Evolutionary conservation across 495 filamentous ascomycete genomes (phyloP), one percentile per base, ranked within the genome.

Genomic region (Aspergillus saccharolyticus): DNA sequence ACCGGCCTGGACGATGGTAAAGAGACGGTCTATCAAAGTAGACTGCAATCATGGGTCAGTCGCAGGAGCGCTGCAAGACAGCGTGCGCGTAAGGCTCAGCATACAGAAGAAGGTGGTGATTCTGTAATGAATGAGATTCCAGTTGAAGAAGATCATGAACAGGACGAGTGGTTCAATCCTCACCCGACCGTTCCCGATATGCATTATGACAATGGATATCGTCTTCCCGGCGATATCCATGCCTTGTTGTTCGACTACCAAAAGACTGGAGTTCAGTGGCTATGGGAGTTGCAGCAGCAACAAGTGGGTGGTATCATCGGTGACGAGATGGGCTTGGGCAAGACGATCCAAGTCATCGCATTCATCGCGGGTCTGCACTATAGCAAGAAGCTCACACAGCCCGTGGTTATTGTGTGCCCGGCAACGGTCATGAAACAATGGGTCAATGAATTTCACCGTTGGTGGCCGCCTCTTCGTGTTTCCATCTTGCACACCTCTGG

Each of bases 261-360:
- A 62, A 95, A 93, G 66, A 95, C 90, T 1, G 89, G 92, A 15
- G 91, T 97, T 2, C 88, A 95, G 66, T 98, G 94, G 94, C 79
- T 98, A n/a, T 91, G 90, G 73, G 91, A 98, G 70, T 74, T 98
- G 16, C 91, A 96, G 67, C 78, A 83, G 44, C 89, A 96, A 67
- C 80, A 87, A 59, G 90, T 96, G 24, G 94, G 94, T 20, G 94
- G 94, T 15, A 98, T 98, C 54, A 80, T 98, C 49, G 94, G 91
- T 7, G 94, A 98, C 62, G 94, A 98, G 75, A 98, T 98, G 94
- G 94, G 94, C 0, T 78, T 97, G 15, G 94, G 94, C 12, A 98
- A 98, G 71, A 98, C 94, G 0, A 89, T 98, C 22, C 93, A 97
- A 69, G 77, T 90, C 50, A 96, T 98, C 49, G 85, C 93, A 0